A percentile compares a stretch with the other conserved stretches of the same genome.
Evolutionary conservation across 116 monocot species (phyloP).

Genomic region (Dioscorea cayenensis): DNA sequence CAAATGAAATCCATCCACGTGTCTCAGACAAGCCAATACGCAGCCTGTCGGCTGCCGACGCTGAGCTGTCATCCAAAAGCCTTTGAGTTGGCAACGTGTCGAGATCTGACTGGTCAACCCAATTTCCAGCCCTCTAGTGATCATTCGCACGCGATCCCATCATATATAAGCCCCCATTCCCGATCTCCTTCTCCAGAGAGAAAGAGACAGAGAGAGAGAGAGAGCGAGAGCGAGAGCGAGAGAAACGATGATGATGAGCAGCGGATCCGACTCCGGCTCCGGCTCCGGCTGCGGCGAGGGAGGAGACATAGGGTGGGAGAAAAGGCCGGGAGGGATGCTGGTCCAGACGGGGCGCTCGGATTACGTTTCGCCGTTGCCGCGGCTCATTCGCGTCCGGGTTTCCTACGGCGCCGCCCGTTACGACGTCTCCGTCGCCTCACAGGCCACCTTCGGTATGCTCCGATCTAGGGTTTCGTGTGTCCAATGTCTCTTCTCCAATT

Average conservation of each 20-base stretch:
- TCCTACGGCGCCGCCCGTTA: constrained; percentile 32
- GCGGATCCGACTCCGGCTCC: background rate
- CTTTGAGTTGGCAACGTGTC: background rate
- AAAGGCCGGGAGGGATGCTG: constrained; percentile 9
- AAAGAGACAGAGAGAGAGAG: too few relatives aligned
- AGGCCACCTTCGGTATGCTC: constrained; percentile 60
- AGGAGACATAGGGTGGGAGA: background rate
- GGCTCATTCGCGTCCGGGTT: constrained; percentile 33
- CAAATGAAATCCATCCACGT: background rate
- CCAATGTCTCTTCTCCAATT: background rate
- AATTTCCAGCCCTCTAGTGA: background rate
- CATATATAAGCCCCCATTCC: background rate
- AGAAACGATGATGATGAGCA: background rate
- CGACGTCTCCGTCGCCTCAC: constrained; percentile 45
- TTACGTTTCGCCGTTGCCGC: constrained; percentile 3
- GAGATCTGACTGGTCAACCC: background rate
- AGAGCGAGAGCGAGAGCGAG: background rate
- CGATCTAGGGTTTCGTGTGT: background rate
- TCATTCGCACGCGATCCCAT: background rate
- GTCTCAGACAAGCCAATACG: background rate
- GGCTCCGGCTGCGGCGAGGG: background rate
- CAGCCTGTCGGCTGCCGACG: constrained; percentile 11
- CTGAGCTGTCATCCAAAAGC: constrained; percentile 8
- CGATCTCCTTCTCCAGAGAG: background rate
- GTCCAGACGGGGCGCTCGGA: constrained; percentile 1